Evolutionary conservation across 2,329 filamentous ascomycete genomes (phyloP), one percentile per base, ranked within the genome.

Genomic region (Fusarium foetens): DNA sequence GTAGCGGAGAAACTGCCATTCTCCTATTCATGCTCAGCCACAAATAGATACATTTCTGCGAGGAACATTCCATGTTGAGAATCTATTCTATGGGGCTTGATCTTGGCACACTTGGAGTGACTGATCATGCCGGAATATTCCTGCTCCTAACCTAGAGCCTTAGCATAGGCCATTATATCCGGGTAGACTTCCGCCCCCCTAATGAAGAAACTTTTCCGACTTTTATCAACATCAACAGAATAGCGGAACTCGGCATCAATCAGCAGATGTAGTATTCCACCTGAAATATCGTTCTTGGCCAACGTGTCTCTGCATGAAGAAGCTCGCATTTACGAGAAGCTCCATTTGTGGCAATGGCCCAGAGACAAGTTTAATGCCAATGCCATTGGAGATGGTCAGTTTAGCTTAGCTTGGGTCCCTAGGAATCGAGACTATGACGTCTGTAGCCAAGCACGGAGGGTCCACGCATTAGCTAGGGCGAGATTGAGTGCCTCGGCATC

Each of bases 371-470:
- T n/a, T 27, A 39, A 33, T 7, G 25, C 27, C n/a, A 39, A 41
- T n/a, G 27, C 16, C 27, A 31, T n/a, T 13, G 21, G 42, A 8
- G 42, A 8, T 23, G 31, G 39, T 10, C n/a, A 51, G 14, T 19
- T 42, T 51, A 49, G 51, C 13, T 13, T 13, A 16, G n/a, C 31
- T 25, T 59, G 19, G n/a, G 23, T n/a, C 19, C 8, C 39, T 39
- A 1, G 14, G 8, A 29, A 29, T 29, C 21, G 46, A 53, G 49
- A 36, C 59, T 55, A 67, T 68, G 63, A 67, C 65, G 64, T 68
- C 45, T 62, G n/a, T 19, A 27, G 54, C 19, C 41, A 62, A 62
- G 36, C 41, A 43, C 6, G 3, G 53, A 52, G 53, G 48, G 31
- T 63, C 45, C 35, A 52, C 43, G 31, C 25, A 46, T 43, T 60